Evolutionary conservation across 2,329 filamentous ascomycete genomes (phyloP).

Genomic region (Aspergillus fischeri): DNA sequence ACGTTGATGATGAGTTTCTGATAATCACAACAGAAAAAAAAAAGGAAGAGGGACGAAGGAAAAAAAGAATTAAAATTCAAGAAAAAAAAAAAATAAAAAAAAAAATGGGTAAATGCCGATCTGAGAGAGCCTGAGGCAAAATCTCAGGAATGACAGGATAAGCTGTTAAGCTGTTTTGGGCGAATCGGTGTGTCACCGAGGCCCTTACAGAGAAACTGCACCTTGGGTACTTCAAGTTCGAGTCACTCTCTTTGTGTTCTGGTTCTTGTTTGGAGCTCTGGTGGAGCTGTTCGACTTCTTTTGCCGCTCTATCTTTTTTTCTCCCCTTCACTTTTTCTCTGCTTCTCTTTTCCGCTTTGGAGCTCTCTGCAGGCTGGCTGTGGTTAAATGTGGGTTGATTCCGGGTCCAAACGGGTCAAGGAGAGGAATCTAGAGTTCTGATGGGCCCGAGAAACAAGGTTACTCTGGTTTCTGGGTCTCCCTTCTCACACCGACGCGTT

Average conservation of each 20-base stretch:
- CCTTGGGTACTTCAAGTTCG: background rate
- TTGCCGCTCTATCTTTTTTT: background rate
- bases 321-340: background rate
- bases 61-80: too few relatives aligned
- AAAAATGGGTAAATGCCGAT: background rate
- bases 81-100: too few relatives aligned
- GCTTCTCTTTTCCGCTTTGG: background rate
- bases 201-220: constrained; percentile 1
- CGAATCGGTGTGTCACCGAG: constrained; percentile 30
- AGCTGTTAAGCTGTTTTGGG: constrained; percentile 29
- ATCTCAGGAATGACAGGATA: background rate
- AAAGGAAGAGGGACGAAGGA: background rate
- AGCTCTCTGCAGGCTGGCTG: background rate
- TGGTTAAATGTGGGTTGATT: background rate
- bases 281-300: constrained; percentile 2
- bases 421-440: background rate
- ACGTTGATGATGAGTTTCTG: background rate
- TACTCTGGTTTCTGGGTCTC: background rate
- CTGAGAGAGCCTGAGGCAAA: background rate
- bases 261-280: background rate
- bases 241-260: constrained; percentile 8
- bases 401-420: background rate
- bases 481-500: background rate
- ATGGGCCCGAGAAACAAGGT: background rate
- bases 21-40: constrained; percentile 12